Evolutionary conservation across 176 grass and related monocot genomes (phyloP).

Genomic region (Oryza rufipogon): DNA sequence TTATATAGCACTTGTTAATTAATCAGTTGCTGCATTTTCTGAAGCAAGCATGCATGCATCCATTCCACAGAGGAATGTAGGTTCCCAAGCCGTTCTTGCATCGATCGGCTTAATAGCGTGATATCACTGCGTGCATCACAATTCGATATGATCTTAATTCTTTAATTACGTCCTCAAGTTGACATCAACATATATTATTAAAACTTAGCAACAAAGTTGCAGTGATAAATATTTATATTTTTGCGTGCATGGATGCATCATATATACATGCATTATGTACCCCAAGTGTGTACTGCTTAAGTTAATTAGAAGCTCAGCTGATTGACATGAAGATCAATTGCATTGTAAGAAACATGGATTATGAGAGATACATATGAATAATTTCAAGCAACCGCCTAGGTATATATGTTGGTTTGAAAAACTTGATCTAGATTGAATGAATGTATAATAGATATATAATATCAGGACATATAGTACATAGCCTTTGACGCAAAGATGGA

Average conservation of each 20-base stretch:
- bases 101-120: constrained; percentile 14
- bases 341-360: constrained; percentile 4
- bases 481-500: background rate
- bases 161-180: background rate
- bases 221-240: background rate
- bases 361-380: background rate
- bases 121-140: constrained; percentile 16
- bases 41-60: constrained; percentile 14
- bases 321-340: background rate
- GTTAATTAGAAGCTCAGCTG: constrained; percentile 1
- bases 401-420: background rate
- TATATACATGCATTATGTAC: background rate
- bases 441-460: too few relatives aligned
- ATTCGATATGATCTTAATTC: background rate
- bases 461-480: too few relatives aligned
- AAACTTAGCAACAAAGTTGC: background rate
- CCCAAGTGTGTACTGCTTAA: background rate
- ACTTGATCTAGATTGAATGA: too few relatives aligned
- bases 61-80: constrained; percentile 40
- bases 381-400: background rate
- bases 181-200: background rate
- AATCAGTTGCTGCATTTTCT: background rate
- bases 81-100: constrained; percentile 11
- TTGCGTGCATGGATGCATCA: background rate
- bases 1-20: constrained; percentile 16